phyloP scores from a whole-genome alignment of 768 basidiomycete genomes.

The Suillus tomentosus region DNA sequence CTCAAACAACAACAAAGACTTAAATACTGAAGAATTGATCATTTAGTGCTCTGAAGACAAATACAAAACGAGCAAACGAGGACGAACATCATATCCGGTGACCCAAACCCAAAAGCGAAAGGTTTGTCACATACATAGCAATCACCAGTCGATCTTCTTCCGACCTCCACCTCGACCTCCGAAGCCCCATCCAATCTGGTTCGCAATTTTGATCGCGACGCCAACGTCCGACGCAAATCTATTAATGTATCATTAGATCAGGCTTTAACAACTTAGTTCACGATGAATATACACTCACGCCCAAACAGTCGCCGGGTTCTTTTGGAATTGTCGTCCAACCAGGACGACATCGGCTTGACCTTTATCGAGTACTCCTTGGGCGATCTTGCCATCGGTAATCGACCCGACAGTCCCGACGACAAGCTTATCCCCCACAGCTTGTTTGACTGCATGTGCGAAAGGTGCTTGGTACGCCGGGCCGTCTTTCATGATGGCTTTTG shows the following conservation, averaged over 20 bases:
- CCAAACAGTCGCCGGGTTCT: slow-evolving; percentile 55
- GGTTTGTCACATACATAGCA: no score
- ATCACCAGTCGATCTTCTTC: slow-evolving; percentile 21
- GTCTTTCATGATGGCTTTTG: slow-evolving; percentile 33
- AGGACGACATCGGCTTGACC: slow-evolving; percentile 49
- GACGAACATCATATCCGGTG: no score
- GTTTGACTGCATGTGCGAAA: slow-evolving; percentile 55
- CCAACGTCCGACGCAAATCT: slow-evolving; percentile 58
- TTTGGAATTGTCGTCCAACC: slow-evolving; percentile 57
- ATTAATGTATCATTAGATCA: not conserved
- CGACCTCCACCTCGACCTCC: slow-evolving; percentile 34
- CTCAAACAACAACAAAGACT: no score
- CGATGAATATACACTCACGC: slow-evolving; percentile 23
- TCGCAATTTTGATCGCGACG: slow-evolving; percentile 44
- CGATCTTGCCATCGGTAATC: slow-evolving; percentile 40
- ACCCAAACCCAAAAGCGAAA: no score
- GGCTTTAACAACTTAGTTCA: not conserved
- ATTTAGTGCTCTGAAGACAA: no score
- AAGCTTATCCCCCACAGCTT: slow-evolving; percentile 44
- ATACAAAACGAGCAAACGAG: no score
- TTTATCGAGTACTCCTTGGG: slow-evolving; percentile 45
- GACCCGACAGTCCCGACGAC: slow-evolving; percentile 29
- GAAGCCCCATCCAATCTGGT: slow-evolving; percentile 61
- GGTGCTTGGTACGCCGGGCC: slow-evolving; percentile 54
- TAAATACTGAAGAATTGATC: no score